Evolutionary conservation across 2,329 filamentous ascomycete genomes (phyloP), one percentile per base, ranked within the genome.

Genomic region (Monosporascus sp.): DNA sequence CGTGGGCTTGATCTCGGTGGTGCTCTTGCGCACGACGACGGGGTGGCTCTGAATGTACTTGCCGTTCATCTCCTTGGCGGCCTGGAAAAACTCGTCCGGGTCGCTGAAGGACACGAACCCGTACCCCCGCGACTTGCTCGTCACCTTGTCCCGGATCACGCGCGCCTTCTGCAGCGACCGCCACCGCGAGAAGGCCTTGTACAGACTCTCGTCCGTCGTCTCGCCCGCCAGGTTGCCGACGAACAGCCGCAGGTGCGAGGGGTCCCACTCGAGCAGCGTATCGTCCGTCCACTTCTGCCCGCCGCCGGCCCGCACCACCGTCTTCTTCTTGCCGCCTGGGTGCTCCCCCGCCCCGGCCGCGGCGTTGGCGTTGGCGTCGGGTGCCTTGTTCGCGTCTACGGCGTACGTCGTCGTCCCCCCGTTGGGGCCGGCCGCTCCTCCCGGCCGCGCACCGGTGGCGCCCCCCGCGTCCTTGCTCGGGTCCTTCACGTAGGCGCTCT

Each of bases 21-120:
- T 96, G 60, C 89, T 90, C 69, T 94, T 89, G 70, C 89, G 86
- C 60, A 97, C 82, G 25, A 89, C 77, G 27, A 97, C 89, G 0
- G 94, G 94, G 70, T 97, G 94, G 69, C 91, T 97, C 64, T 96
- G 93, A 67, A 99, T 97, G 72, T 99, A 99, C 74, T 99, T 97
- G 62, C 92, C 92, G 65, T 97, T 89, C 94, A 97, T 97, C 74
- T 97, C 93, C 74, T 94, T 91, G 64, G 91, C 93, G 2, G 94
- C 93, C 64, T 90, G 84, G 77, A 99, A 97, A 70, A 95, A 97
- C 66, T 97, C 92, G 69, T 99, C 94, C 31, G 91, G 89, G 67
- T 97, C 89, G 63, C 86, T 88, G 73, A 99, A 97, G 71, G 90
- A 94, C 52, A 99, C 92, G 66, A 99, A 99, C 3, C 94, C 94